Evolutionary conservation across 495 filamentous ascomycete genomes (phyloP), one percentile per base, ranked within the genome.

Genomic region (Aspergillus sclerotiicarbonarius): DNA sequence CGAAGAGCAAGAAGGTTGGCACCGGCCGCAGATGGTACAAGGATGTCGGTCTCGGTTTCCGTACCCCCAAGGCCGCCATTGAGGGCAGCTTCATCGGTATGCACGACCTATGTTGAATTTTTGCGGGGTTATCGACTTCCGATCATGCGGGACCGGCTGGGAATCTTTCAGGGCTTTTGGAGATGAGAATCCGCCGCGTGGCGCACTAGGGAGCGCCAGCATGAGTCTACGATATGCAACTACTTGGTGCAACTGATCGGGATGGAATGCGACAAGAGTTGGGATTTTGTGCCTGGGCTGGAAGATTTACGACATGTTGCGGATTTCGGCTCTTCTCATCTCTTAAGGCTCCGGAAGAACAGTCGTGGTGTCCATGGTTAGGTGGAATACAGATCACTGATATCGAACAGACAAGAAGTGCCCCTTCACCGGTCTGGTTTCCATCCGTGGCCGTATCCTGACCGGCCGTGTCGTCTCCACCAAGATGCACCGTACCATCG

Each of bases 391-490:
- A 57, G 18, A 25, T 58, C 62, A 41, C 72, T 79, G 67, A 75
- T 64, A 56, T 64, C 58, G 43, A 71, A 71, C 76, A 96, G 94
- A 99, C 87, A 97, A 99, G 88, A 99, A 99, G 84, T 99, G 94
- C 87, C 94, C 94, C 67, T 99, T 98, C 87, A 96, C 91, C 64
- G 95, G 95, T 74, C 81, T 90, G 72, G 92, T 98, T 70, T 96
- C 91, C 67, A 97, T 98, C 84, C 94, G 94, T 82, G 94, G 94
- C 75, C 92, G 94, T 92, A 97, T 99, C 88, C 84, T 99, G 64
- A 96, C 93, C 71, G 94, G 94, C 71, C 95, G 90, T 74, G 94
- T 99, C 69, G 90, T 98, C 74, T 96, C 92, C 62, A 99, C 95
- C 76, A 97, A 97, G 89, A 97, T 97, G 92, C 92, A 97, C 88